Percentiles rank a stretch among this genome's conserved stretches.
These are phyloP conservation scores for Populus tremula DNA, from an alignment of 345 rosid species.

Conservation along the genomic window DNA sequence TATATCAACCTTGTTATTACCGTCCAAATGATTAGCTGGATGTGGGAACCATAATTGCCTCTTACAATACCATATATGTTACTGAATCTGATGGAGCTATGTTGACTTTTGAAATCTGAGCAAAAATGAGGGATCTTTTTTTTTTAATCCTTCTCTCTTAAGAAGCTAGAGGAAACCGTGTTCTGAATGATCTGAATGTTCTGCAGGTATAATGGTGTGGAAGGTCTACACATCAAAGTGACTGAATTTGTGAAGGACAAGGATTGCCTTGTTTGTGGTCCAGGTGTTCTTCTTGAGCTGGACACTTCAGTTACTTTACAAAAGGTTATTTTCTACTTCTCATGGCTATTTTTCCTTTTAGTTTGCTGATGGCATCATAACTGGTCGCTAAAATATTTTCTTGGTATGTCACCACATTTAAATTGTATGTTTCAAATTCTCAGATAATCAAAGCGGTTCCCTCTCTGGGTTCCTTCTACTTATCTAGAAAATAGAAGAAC, in stretches of 20 bases:
- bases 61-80: not conserved
- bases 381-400: not conserved
- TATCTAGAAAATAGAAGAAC: too few species aligned
- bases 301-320: slow-evolving; percentile 66
- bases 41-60: not conserved
- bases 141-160: not conserved
- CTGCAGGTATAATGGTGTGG: slow-evolving; percentile 81
- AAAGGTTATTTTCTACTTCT: slow-evolving; percentile 47
- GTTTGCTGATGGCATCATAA: not conserved
- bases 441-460: not conserved
- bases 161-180: too few species aligned
- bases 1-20: not conserved
- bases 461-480: not conserved
- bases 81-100: not conserved
- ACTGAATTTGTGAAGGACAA: slow-evolving; percentile 70
- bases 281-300: slow-evolving; percentile 79
- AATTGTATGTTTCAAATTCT: too few species aligned
- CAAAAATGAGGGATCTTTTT: not conserved
- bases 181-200: slow-evolving; percentile 3
- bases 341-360: not conserved
- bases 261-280: slow-evolving; percentile 97
- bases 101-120: not conserved
- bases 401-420: not conserved
- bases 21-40: not conserved
- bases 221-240: slow-evolving; percentile 82